A percentile compares a stretch with the other conserved stretches of the same genome.
Evolutionary conservation across 129 eudicot genomes (phyloP).

Genomic region (Escallonia rubra): DNA sequence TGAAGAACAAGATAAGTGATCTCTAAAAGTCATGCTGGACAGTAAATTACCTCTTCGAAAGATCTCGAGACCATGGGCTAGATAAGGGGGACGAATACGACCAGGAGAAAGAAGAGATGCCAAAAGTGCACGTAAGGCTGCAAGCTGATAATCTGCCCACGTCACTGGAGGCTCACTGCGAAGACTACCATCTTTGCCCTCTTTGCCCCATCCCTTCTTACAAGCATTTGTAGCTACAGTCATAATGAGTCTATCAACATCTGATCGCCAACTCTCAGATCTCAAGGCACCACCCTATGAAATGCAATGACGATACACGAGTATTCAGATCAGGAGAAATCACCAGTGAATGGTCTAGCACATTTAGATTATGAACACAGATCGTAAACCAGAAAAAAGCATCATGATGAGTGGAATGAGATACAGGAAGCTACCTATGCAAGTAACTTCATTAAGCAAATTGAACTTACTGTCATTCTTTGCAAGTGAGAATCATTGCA

Average conservation of each 20-base stretch:
- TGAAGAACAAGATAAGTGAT: neutral
- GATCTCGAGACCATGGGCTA: conserved; percentile 68
- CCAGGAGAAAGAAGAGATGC: conserved; percentile 86
- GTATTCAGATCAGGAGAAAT: neutral
- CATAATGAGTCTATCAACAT: conserved; percentile 54
- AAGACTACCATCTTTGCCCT: conserved; percentile 20
- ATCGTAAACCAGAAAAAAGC: no score
- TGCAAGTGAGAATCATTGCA: no score
- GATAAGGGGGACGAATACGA: conserved; percentile 60
- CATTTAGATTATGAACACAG: no score
- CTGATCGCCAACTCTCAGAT: conserved; percentile 71
- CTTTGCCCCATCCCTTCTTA: conserved; percentile 59
- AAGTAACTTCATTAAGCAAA: no score
- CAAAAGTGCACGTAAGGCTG: conserved; percentile 77
- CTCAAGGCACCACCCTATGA: conserved; percentile 73
- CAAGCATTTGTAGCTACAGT: conserved; percentile 60
- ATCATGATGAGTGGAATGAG: no score
- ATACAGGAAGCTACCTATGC: no score
- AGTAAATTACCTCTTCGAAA: conserved; percentile 53
- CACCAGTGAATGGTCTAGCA: neutral
- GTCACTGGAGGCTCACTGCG: conserved; percentile 13
- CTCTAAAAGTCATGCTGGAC: neutral
- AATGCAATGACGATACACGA: conserved; percentile 6
- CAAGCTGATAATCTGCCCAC: conserved; percentile 76
- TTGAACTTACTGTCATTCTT: no score